These are phyloP conservation scores for Nicotiana otophora DNA, from an alignment of 257 asterid species.

Conservation along the genomic window DNA sequence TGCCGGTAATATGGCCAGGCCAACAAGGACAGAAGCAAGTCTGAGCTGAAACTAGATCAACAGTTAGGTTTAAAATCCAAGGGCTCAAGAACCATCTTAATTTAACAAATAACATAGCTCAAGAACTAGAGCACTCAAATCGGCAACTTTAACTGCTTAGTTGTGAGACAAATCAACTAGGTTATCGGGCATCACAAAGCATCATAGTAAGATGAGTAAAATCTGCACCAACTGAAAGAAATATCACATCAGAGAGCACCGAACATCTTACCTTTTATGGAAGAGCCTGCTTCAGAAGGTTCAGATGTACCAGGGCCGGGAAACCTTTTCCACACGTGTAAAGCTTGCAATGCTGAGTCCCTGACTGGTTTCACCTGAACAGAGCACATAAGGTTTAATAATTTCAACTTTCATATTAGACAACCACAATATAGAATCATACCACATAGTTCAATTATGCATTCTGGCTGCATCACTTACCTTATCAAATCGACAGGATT, in stretches of 20 bases:
- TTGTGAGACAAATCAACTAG: background rate
- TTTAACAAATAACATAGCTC: background rate
- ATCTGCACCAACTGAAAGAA: background rate
- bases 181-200: background rate
- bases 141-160: background rate
- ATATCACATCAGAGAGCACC: conserved; percentile 16
- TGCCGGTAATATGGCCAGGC: background rate
- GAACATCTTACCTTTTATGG: conserved; percentile 52
- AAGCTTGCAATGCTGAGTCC: conserved; percentile 82
- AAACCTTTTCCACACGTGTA: conserved; percentile 77
- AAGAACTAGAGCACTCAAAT: conserved; percentile 4
- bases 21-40: background rate
- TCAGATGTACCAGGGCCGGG: conserved; percentile 67
- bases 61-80: background rate
- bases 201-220: background rate
- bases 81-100: background rate
- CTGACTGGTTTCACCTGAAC: conserved; percentile 88
- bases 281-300: conserved; percentile 93
- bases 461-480: conserved; percentile 26
- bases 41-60: conserved; percentile 5
- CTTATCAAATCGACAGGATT: conserved; percentile 95
- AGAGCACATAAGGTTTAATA: conserved; percentile 8
- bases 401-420: conserved; percentile 14
- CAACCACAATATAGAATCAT: conserved; percentile 18
- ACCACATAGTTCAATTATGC: conserved; percentile 6